phyloP scores from a whole-genome alignment of 352 stramenopile genomes.

The Phytophthora vignae region DNA sequence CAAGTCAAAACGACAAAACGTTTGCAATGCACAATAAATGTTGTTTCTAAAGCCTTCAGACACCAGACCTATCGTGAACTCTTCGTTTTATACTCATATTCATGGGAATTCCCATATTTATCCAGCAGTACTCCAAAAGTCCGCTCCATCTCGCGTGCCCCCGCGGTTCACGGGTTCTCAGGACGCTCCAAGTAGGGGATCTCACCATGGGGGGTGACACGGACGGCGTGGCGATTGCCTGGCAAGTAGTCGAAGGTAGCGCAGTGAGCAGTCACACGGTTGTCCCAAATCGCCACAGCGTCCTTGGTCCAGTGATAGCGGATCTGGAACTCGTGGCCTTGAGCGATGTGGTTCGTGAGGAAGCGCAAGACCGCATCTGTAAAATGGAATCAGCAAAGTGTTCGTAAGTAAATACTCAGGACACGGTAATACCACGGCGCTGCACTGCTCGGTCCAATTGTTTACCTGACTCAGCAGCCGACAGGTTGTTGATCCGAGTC shows the following conservation, averaged over 20 bases:
- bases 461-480: slow-evolving; percentile 32
- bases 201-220: background rate
- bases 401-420: background rate
- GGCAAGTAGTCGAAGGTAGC: background rate
- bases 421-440: no score
- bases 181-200: background rate
- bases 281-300: slow-evolving; percentile 2
- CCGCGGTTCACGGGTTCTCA: background rate
- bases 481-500: slow-evolving; percentile 48
- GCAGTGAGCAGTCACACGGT: background rate
- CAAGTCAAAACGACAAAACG: no score
- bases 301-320: background rate
- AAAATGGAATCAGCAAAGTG: background rate
- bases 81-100: no score
- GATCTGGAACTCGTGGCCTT: slow-evolving; percentile 1
- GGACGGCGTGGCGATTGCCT: background rate
- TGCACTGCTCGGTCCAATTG: no score
- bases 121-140: background rate
- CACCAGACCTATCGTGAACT: no score
- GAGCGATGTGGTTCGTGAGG: background rate
- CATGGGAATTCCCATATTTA: no score
- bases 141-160: background rate
- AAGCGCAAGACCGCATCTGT: slow-evolving; percentile 1
- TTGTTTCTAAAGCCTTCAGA: no score
- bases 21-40: no score